Evolutionary conservation across 352 stramenopile genomes (phyloP).

Genomic region (Globisporangium paddicum): DNA sequence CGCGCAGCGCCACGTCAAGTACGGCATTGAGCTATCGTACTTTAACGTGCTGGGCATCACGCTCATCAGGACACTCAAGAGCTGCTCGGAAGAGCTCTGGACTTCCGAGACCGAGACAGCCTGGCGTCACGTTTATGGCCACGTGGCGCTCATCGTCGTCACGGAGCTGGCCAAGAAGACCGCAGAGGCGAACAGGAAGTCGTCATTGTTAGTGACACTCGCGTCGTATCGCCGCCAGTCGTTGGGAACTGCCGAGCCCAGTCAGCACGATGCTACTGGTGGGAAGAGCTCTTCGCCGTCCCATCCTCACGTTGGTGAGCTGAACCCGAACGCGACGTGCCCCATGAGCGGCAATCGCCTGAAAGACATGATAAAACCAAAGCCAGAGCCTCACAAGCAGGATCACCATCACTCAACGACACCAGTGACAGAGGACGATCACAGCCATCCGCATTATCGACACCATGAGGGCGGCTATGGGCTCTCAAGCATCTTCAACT

Average conservation of each 20-base stretch:
- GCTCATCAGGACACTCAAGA: conserved; percentile 21
- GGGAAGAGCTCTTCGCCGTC: background rate
- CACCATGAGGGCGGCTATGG: background rate
- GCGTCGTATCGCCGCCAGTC: conserved; percentile 3
- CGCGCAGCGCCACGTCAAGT: conserved; percentile 30
- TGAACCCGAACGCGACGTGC: conserved; percentile 14
- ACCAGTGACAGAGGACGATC: background rate
- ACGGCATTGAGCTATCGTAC: conserved; percentile 28
- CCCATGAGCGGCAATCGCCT: conserved; percentile 21
- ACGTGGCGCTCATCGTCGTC: conserved; percentile 25
- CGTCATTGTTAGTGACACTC: conserved; percentile 2
- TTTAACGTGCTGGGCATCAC: conserved; percentile 30
- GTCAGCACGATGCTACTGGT: background rate
- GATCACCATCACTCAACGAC: background rate
- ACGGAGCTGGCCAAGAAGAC: conserved; percentile 13
- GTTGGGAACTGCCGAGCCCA: background rate
- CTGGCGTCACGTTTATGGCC: conserved; percentile 23
- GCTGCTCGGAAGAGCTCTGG: conserved; percentile 26
- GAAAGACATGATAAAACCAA: conserved; percentile 2
- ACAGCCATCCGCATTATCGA: background rate
- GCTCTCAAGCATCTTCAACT: background rate
- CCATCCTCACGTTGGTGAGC: conserved; percentile 6
- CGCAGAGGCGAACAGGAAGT: background rate
- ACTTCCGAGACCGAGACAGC: conserved; percentile 21
- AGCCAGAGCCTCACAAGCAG: background rate